Conservation (phyloP, 371 early-diverging fungal genomes). For the Rhizopus sp. region DNA sequence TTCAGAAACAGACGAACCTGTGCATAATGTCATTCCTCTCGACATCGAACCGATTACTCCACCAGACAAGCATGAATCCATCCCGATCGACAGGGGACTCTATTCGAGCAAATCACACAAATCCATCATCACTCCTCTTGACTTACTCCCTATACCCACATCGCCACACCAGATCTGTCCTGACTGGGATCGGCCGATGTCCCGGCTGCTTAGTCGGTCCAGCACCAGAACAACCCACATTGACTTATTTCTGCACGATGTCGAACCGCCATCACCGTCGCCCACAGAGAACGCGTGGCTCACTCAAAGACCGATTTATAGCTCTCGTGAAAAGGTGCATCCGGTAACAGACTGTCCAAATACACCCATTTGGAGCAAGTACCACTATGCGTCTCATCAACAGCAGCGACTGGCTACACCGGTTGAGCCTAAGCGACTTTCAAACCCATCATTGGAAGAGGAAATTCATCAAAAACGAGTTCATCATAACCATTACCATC, state of each 20-base stretch:
- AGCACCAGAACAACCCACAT: constrained; percentile 7
- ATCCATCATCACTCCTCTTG: constrained; percentile 17
- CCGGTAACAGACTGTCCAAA: constrained; percentile 22
- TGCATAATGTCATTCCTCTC: constrained; percentile 12
- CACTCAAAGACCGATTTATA: constrained; percentile 26
- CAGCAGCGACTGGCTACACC: constrained; percentile 15
- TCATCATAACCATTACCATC: constrained; percentile 3
- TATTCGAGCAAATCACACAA: background rate
- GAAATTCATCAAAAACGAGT: constrained; percentile 5
- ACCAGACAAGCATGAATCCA: constrained; percentile 16
- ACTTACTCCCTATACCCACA: constrained; percentile 20
- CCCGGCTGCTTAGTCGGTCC: constrained; percentile 11
- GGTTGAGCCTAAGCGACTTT: constrained; percentile 9
- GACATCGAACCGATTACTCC: constrained; percentile 17
- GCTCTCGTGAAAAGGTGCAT: constrained; percentile 30
- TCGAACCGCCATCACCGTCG: background rate
- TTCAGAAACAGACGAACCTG: constrained; percentile 18
- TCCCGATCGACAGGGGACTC: background rate
- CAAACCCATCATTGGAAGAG: constrained; percentile 1
- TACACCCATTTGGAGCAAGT: constrained; percentile 18
- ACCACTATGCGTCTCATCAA: constrained; percentile 20
- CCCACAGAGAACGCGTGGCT: constrained; percentile 12
- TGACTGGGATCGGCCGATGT: constrained; percentile 21
- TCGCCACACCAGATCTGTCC: constrained; percentile 26
- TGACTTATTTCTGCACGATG: constrained; percentile 17